Conservation (phyloP, 2,329 filamentous ascomycete genomes). For the Gyromitra esculenta region DNA sequence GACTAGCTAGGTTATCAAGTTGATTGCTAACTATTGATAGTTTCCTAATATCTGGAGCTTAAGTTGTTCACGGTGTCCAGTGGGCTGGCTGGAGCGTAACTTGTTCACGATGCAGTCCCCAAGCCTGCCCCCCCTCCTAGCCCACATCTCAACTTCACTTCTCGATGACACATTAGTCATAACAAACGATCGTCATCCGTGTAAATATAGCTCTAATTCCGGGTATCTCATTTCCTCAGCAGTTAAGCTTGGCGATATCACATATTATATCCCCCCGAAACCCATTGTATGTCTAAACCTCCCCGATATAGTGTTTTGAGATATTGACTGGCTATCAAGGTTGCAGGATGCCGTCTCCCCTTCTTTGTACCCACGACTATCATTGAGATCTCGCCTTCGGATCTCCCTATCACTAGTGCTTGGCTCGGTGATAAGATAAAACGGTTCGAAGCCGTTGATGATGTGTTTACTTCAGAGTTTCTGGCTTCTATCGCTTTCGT, state of each 20-base stretch:
- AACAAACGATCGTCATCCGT: background rate
- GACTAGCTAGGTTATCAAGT: background rate
- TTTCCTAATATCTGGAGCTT: background rate
- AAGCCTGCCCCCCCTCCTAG: background rate
- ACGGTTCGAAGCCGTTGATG: constrained; percentile 2
- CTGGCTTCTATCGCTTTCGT: constrained; percentile 1
- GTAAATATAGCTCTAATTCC: background rate
- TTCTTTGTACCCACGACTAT: constrained; percentile 14
- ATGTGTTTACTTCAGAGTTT: constrained; percentile 29
- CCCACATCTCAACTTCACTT: constrained; percentile 13
- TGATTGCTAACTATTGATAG: background rate
- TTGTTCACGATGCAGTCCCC: background rate
- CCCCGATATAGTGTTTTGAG: too few relatives aligned
- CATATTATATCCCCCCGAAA: constrained; percentile 22
- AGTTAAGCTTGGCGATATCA: constrained; percentile 15
- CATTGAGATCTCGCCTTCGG: background rate
- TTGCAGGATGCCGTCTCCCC: background rate
- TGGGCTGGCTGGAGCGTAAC: background rate
- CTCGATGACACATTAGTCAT: background rate
- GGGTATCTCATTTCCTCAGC: constrained; percentile 23
- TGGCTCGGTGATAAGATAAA: constrained; percentile 19
- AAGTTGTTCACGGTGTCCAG: background rate
- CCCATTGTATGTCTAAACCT: background rate
- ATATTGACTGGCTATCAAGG: constrained; percentile 1
- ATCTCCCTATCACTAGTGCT: constrained; percentile 12